Evolutionary conservation across 2,329 filamentous ascomycete genomes (phyloP).

Genomic region (Clarireedia hainanense): DNA sequence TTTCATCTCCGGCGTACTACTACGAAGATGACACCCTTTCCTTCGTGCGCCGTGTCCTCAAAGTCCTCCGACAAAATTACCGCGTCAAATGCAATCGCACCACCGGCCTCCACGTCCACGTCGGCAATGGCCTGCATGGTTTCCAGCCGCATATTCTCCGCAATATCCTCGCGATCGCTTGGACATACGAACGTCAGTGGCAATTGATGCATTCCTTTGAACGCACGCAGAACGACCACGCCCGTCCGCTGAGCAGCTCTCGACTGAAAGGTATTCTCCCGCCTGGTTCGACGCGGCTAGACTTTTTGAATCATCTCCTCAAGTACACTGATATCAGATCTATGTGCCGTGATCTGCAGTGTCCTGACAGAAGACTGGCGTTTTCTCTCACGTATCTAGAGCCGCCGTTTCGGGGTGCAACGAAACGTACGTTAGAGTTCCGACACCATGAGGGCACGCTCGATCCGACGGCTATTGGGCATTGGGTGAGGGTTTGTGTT

Average conservation of each 20-base stretch:
- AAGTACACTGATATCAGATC: not conserved
- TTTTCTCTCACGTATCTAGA: not conserved
- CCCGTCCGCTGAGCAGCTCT: not conserved
- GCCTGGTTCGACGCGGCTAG: not conserved
- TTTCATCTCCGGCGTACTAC: conserved; percentile 2
- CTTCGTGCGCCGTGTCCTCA: conserved; percentile 5
- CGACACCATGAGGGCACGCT: conserved; percentile 21
- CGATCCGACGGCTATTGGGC: conserved; percentile 10
- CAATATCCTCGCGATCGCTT: conserved; percentile 24
- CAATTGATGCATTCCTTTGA: not conserved
- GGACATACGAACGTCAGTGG: conserved; percentile 25
- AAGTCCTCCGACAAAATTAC: conserved; percentile 11
- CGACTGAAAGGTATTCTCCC: not conserved
- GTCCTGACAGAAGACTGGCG: not conserved
- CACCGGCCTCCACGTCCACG: conserved; percentile 28
- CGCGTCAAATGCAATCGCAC: conserved; percentile 19
- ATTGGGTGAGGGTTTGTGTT: conserved; percentile 15
- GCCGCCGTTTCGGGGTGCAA: not conserved
- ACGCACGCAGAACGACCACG: not conserved
- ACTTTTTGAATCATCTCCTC: not conserved
- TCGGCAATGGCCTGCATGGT: conserved; percentile 22
- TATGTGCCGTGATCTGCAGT: too few species aligned
- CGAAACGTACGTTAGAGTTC: conserved; percentile 21
- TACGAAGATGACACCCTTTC: not conserved
- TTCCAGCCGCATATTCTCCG: conserved; percentile 22